Percentiles rank a stretch among this genome's conserved stretches.
Conservation (phyloP, 129 eudicot species). For the Centaurea solstitialis region DNA sequence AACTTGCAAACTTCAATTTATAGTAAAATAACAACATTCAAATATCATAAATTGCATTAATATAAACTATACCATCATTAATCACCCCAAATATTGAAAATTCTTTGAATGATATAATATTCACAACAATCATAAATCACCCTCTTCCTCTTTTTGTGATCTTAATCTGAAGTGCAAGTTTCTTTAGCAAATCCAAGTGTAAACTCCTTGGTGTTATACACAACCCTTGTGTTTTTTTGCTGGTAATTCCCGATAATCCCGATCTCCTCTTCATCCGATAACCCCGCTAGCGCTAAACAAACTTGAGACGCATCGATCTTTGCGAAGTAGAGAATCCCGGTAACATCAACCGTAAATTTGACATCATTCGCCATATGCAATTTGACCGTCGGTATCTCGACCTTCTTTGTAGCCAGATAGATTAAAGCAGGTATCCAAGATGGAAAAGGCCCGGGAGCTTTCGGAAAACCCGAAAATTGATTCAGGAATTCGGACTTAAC, state of each 20-base stretch:
- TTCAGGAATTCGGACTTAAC: conserved; percentile 68
- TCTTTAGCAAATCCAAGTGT: conserved; percentile 85
- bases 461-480: conserved; percentile 75
- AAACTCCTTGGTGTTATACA: conserved; percentile 66
- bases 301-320: conserved; percentile 81
- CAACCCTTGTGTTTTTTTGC: conserved; percentile 81
- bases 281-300: conserved; percentile 86
- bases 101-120: conserved; percentile 29
- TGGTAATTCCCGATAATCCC: conserved; percentile 95
- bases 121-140: conserved; percentile 24
- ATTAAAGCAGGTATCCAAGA: conserved; percentile 86
- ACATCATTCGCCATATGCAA: conserved; percentile 58
- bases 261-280: conserved; percentile 59
- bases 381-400: conserved; percentile 60
- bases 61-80: conserved; percentile 27
- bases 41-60: conserved; percentile 24
- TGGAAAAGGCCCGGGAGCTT: conserved; percentile 74
- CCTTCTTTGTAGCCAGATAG: conserved; percentile 69
- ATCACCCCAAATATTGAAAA: conserved; percentile 2
- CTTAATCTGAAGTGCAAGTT: conserved; percentile 52
- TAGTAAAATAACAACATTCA: neutral
- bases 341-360: conserved; percentile 58
- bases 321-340: conserved; percentile 71
- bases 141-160: neutral
- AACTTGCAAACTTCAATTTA: too few species aligned